Base-by-base conservation (phyloP, 2,329 filamentous ascomycete species). In the Fonsecaea erecta region DNA sequence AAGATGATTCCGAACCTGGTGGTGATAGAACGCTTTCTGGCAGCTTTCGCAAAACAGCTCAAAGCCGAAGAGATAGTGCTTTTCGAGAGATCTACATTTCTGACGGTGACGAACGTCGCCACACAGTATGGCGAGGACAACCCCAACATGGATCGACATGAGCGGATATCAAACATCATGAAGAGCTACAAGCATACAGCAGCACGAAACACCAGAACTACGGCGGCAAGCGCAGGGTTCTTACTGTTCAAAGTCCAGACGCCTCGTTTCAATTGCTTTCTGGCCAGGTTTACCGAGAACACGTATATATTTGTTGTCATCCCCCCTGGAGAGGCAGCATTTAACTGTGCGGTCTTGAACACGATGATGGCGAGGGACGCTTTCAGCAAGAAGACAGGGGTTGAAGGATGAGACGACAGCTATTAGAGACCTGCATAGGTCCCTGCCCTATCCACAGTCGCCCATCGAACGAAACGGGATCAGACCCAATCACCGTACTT, bases 151-250 rank as follows among this genome's bases (percentile, higher is more conserved):
- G 95, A 99, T 78, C 90, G 95, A 2, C 93, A 97, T 73, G 95
- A 99, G 82, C 90, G 91, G 71, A 91, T 99, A 75, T 95, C 90
- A 68, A 98, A 97, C 77, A 97, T 99, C 74, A 90, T 99, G 80
- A 99, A 99, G 81, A 93, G 94, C 65, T 97, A 98, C 82, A 99
- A 98, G 82, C 94, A 98, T 80, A 87, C 78, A 63, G 77, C 77
- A n/a, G 79, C 78, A 43, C 73, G 77, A 30, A 81, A 80, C 66
- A 81, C 79, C 18, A 77, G 78, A 64, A 80, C 78, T 8, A 81
- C 75, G 2, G 78, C 77, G 3, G 76, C 74, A 12, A 77, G 76
- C 0, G 79, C 77, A 34, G 78, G 77, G 28, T 81, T 82, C 64
- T 68, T 79, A 30, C 76, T 80, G 59, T 80, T 81, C 77, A 78